These are phyloP conservation scores for Paramecium octaurelia DNA, from an alignment of 73 alveolate species.

Conservation along the genomic window DNA sequence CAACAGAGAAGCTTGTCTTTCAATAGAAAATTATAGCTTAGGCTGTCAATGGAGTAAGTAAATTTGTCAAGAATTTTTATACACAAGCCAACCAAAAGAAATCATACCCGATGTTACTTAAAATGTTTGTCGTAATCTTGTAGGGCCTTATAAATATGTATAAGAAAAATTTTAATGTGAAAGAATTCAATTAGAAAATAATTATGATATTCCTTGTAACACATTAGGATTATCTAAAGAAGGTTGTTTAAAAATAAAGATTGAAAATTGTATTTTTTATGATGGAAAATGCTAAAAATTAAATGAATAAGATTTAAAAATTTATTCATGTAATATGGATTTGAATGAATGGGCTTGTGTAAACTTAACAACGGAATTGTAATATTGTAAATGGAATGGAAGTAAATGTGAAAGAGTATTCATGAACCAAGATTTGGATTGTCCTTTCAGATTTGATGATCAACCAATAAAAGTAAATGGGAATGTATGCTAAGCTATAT, in stretches of 20 bases:
- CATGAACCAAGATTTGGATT: neutral
- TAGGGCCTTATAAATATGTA: neutral
- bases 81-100: neutral
- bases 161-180: neutral
- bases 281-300: neutral
- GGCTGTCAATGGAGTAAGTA: neutral
- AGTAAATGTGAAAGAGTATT: neutral
- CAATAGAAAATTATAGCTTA: neutral
- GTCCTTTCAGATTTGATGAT: neutral
- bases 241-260: neutral
- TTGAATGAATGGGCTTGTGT: neutral
- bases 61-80: neutral
- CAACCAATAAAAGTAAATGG: neutral
- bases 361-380: neutral
- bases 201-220: neutral
- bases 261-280: neutral
- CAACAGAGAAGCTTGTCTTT: neutral
- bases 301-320: neutral
- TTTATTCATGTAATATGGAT: neutral
- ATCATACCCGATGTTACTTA: neutral
- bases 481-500: neutral
- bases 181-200: neutral
- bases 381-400: conserved; percentile 34
- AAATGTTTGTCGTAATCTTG: neutral
- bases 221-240: neutral